phyloP scores from a whole-genome alignment of 176 grass and related monocot species.

The Carex cristatella region DNA sequence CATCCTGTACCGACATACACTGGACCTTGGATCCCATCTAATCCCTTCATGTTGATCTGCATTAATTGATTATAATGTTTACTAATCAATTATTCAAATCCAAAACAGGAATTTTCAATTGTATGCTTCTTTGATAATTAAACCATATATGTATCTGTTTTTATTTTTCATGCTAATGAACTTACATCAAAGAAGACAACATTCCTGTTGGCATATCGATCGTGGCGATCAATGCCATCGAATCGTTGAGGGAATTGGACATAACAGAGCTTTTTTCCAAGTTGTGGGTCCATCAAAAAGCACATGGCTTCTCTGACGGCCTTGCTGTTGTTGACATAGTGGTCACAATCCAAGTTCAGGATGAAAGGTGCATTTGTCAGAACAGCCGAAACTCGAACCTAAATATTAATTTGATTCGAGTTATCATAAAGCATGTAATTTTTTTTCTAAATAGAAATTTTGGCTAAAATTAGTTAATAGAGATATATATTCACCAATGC shows the following conservation, averaged over 20 bases:
- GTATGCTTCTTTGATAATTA: too few species aligned
- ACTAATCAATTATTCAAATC: neutral
- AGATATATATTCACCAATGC: slow-evolving; percentile 30
- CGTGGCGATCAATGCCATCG: slow-evolving; percentile 83
- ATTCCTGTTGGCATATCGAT: slow-evolving; percentile 83
- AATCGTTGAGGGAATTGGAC: slow-evolving; percentile 94
- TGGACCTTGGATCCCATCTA: slow-evolving; percentile 85
- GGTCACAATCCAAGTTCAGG: slow-evolving; percentile 93
- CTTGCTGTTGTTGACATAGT: slow-evolving; percentile 99
- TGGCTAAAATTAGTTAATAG: neutral
- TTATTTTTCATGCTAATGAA: neutral
- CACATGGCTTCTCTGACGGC: slow-evolving; percentile 94
- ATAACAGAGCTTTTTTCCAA: slow-evolving; percentile 92
- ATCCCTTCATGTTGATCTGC: slow-evolving; percentile 98
- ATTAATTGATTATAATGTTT: neutral
- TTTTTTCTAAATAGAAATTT: slow-evolving; percentile 1
- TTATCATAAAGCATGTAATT: neutral
- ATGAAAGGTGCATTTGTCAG: slow-evolving; percentile 92
- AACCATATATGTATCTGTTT: too few species aligned
- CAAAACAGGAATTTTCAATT: too few species aligned
- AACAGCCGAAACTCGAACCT: slow-evolving; percentile 73
- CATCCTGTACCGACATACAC: slow-evolving; percentile 84
- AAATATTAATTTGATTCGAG: neutral
- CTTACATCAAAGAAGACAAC: slow-evolving; percentile 90
- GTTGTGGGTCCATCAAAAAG: slow-evolving; percentile 95